Base-by-base conservation (phyloP, 441 rosid species). In the Adansonia rubrostipa region DNA sequence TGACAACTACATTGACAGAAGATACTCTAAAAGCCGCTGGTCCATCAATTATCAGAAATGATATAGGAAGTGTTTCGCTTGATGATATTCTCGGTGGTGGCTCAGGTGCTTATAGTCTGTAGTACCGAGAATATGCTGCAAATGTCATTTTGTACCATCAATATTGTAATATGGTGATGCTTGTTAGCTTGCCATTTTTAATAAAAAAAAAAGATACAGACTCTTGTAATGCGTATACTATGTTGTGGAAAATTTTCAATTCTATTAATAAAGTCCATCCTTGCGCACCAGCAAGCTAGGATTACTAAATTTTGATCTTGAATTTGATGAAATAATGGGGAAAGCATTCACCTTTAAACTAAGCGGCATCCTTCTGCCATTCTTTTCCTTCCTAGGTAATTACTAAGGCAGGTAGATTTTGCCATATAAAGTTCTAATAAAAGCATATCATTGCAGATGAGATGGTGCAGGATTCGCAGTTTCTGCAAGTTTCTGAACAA, bases 81-180 rank as follows among this genome's bases (percentile, higher is more conserved):
- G 88, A 82, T 82, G 98, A 96, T 84, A 92, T 96, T 87, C 92
- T 96, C 90, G 82, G 83, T 79, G 98, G 99, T 80, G 94, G 92
- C 86, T 83, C 91, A 77, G 89, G 85, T 86, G 83, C 85, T 86
- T 78, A 79, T 87, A 90, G 97, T 94, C 91, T 91, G 97, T 96
- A 91, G 88, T 85, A 82, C 82, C 84, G 77, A 84, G 87, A 85
- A 84, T 79, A 79, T 40, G 71, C 81, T 79, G 75, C 82, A 77
- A 84, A 84, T 78, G 70, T 82, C 78, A 74, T 77, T 84, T 82
- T 89, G 87, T 82, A 83, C 79, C 63, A 56, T 79, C 80, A 60
- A 73, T 84, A 78, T 71, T 83, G 86, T 83, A 75, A 79, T 85
- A 71, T 48, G 69, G 62, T 70, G 81, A 76, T 71, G 73, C 75